phyloP scores from a whole-genome alignment of 2,329 filamentous ascomycete species.

The Colletotrichum truncatum region DNA sequence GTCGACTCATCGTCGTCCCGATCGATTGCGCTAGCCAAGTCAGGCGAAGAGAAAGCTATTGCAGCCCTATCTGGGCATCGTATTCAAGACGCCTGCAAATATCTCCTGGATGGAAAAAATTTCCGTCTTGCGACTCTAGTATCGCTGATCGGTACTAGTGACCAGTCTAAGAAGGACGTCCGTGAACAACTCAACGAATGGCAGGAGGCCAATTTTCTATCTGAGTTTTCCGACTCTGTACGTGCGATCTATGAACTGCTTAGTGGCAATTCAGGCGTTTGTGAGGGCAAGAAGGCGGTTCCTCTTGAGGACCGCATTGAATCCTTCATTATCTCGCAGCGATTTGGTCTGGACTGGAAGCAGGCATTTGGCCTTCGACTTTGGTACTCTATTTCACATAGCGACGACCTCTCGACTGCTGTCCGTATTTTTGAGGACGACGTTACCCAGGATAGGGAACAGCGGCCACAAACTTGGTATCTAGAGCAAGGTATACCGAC shows the following conservation, averaged over 20 bases:
- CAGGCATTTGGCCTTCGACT: slow-evolving; percentile 91
- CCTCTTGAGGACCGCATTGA: slow-evolving; percentile 82
- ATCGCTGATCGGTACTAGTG: slow-evolving; percentile 80
- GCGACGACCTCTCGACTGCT: slow-evolving; percentile 76
- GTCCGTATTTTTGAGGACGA: slow-evolving; percentile 80
- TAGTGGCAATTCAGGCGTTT: slow-evolving; percentile 85
- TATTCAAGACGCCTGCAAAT: slow-evolving; percentile 82
- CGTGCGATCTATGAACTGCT: slow-evolving; percentile 91
- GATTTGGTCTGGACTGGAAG: slow-evolving; percentile 90
- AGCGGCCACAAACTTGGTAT: slow-evolving; percentile 78
- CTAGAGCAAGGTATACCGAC: slow-evolving; percentile 65
- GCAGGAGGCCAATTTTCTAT: slow-evolving; percentile 83
- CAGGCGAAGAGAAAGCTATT: slow-evolving; percentile 84
- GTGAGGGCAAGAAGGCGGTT: slow-evolving; percentile 77
- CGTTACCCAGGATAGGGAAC: slow-evolving; percentile 75
- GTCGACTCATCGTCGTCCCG: slow-evolving; percentile 68
- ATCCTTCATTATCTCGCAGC: slow-evolving; percentile 83
- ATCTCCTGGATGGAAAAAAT: slow-evolving; percentile 79
- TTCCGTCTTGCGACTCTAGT: slow-evolving; percentile 87
- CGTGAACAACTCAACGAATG: slow-evolving; percentile 83
- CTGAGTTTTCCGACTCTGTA: slow-evolving; percentile 86
- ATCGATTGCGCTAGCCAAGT: slow-evolving; percentile 66
- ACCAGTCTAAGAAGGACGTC: slow-evolving; percentile 77
- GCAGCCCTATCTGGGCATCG: slow-evolving; percentile 82
- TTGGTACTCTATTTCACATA: slow-evolving; percentile 81